A percentile compares a stretch with the other conserved stretches of the same genome.
Evolutionary conservation across 805 yeast species (phyloP).

Genomic region (Lachancea dasiensis): DNA sequence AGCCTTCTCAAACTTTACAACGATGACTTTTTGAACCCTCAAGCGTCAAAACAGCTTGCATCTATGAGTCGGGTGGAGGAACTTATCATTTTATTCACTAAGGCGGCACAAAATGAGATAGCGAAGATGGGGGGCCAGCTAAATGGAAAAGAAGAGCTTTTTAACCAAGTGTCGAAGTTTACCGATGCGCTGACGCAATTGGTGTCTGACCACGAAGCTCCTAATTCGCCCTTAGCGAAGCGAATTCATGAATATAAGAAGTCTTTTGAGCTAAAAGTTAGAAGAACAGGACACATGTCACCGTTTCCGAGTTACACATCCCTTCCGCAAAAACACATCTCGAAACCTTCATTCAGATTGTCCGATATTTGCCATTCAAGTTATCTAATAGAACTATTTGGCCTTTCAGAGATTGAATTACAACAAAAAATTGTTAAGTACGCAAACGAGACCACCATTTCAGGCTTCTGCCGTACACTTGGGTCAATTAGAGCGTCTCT

Average conservation of each 20-base stretch:
- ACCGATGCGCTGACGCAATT: conserved; percentile 19
- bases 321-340: no score
- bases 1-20: conserved; percentile 59
- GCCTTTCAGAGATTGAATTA: conserved; percentile 40
- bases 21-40: conserved; percentile 45
- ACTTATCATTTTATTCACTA: conserved; percentile 46
- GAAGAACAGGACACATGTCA: no score
- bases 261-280: no score
- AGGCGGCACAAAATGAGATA: conserved; percentile 47
- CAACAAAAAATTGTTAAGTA: conserved; percentile 47
- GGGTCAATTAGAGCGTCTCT: background rate
- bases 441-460: conserved; percentile 10
- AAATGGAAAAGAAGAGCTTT: conserved; percentile 22
- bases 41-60: conserved; percentile 24
- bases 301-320: no score
- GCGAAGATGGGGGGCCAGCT: conserved; percentile 33
- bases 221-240: conserved; percentile 22
- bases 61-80: conserved; percentile 37
- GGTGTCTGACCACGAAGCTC: conserved; percentile 10
- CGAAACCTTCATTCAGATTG: conserved; percentile 48
- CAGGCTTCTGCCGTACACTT: no score
- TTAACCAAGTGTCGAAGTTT: conserved; percentile 22
- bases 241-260: conserved; percentile 41
- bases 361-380: conserved; percentile 49
- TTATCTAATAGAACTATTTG: conserved; percentile 46